Evolutionary conservation across 768 basidiomycete species (phyloP).

Genomic region (Lactarius trivialis): DNA sequence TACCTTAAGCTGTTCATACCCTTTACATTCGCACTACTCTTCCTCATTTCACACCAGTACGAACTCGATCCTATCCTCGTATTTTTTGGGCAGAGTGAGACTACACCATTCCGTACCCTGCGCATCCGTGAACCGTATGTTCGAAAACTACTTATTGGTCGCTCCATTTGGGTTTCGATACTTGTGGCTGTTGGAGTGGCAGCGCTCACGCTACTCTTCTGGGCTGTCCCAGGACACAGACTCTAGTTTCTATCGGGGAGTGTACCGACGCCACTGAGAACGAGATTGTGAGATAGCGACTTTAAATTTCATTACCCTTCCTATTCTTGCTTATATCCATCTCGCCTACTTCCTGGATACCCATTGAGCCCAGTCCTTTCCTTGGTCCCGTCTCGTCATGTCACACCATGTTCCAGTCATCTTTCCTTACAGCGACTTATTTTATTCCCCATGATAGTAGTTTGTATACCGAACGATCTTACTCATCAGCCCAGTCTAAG

Average conservation of each 20-base stretch:
- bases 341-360: constrained; percentile 13
- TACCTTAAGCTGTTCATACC: constrained; percentile 80
- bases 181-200: constrained; percentile 72
- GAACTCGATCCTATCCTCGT: constrained; percentile 95
- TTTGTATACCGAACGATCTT: constrained; percentile 11
- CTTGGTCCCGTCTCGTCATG: constrained; percentile 7
- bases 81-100: constrained; percentile 90
- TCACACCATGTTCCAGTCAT: constrained; percentile 7
- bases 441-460: constrained; percentile 10
- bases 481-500: neutral
- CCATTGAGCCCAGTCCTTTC: constrained; percentile 1
- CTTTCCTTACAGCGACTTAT: constrained; percentile 11
- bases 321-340: constrained; percentile 1
- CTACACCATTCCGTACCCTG: constrained; percentile 93
- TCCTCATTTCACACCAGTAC: constrained; percentile 93
- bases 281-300: neutral
- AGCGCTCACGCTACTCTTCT: constrained; percentile 85
- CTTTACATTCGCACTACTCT: constrained; percentile 81
- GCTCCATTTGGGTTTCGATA: constrained; percentile 86
- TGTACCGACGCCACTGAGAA: constrained; percentile 2
- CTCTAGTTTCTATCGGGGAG: constrained; percentile 39
- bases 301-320: neutral
- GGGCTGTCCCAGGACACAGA: constrained; percentile 91
- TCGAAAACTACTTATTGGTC: constrained; percentile 78
- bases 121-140: constrained; percentile 92